A percentile compares a stretch with the other conserved stretches of the same genome.
Evolutionary conservation across 148 eudicot genomes (phyloP).

Genomic region (Linanthus parryae): DNA sequence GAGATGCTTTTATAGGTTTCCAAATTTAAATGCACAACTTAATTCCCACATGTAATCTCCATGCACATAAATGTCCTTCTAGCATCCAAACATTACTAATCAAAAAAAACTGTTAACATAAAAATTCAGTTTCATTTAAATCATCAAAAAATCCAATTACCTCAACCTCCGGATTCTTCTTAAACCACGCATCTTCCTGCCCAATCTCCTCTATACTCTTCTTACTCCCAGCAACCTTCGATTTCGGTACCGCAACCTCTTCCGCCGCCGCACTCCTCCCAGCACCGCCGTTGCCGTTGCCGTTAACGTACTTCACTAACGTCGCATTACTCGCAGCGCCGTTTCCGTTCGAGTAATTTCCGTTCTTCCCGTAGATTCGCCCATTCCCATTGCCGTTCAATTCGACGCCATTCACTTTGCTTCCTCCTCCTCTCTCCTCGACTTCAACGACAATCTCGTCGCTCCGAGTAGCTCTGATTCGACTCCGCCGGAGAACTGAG

Average conservation of each 20-base stretch:
- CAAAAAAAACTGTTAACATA: neutral
- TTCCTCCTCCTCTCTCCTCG: constrained; percentile 34
- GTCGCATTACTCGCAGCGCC: constrained; percentile 35
- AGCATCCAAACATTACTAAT: too few species aligned
- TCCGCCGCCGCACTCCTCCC: constrained; percentile 11
- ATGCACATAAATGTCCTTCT: too few species aligned
- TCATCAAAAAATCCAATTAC: constrained; percentile 37
- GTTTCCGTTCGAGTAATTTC: constrained; percentile 21
- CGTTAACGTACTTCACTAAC: constrained; percentile 29
- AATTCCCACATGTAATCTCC: too few species aligned
- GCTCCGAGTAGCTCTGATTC: constrained; percentile 34
- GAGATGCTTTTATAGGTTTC: too few species aligned
- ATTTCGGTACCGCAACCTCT: constrained; percentile 16
- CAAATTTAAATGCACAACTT: too few species aligned
- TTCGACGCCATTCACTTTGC: constrained; percentile 25
- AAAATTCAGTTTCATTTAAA: neutral
- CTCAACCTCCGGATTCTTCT: constrained; percentile 44
- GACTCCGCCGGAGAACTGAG: neutral
- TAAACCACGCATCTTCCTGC: constrained; percentile 99
- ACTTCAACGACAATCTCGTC: constrained; percentile 32
- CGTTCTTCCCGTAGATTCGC: constrained; percentile 14
- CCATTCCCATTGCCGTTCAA: constrained; percentile 34
- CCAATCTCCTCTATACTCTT: constrained; percentile 89
- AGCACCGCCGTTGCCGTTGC: constrained; percentile 39
- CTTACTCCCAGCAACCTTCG: constrained; percentile 29